Base-by-base conservation (phyloP, 768 basidiomycete species). In the Cubamyces sp. region DNA sequence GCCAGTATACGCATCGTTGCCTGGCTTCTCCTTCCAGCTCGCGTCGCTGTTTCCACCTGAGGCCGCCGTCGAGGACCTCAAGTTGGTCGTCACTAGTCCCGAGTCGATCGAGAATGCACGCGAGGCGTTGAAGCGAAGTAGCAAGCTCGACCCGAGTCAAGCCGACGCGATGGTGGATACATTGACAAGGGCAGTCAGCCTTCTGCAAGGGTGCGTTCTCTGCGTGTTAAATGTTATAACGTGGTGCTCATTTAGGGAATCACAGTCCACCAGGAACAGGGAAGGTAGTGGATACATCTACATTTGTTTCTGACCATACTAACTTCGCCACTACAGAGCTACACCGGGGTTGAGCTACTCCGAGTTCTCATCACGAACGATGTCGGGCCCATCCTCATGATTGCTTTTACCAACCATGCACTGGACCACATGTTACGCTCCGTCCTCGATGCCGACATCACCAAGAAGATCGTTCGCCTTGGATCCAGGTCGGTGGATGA, bases 321-420 rank as follows among this genome's bases (percentile, higher is more conserved):
- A 34, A 34, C 34, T 34, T 34, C 5, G 11, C 30, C 16, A 30
- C 1, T 16, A 43, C 64, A 88, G 86, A 86, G 82, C 25, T 90
- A 79, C 65, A 88, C 87, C 3, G 88, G 87, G 0, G 80, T 86
- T 3, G 87, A 92, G 69, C 77, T 92, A 11, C 69, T 92, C 8
- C 83, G 87, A 0, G 83, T 90, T 5, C 75, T 92, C n/a, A 70
- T 88, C 4, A 71, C 74, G 1, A 85, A 83, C 66, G 60, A 77
- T 6, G 71, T 85, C 50, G 74, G 77, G 1, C 28, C 41, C 5
- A 19, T 61, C 54, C 58, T 80, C 6, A 72, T 86, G 69, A 80
- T 86, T 39, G 81, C 90, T 0, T 90, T 86, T 73, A 92, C 91
- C 0, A 91, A 92, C 65, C 91, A 91, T 48, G 91, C 91, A 0